A percentile compares a stretch with the other conserved stretches of the same genome.
Conservation (phyloP, 108 stramenopile species). For the Conticribra weissflogii region DNA sequence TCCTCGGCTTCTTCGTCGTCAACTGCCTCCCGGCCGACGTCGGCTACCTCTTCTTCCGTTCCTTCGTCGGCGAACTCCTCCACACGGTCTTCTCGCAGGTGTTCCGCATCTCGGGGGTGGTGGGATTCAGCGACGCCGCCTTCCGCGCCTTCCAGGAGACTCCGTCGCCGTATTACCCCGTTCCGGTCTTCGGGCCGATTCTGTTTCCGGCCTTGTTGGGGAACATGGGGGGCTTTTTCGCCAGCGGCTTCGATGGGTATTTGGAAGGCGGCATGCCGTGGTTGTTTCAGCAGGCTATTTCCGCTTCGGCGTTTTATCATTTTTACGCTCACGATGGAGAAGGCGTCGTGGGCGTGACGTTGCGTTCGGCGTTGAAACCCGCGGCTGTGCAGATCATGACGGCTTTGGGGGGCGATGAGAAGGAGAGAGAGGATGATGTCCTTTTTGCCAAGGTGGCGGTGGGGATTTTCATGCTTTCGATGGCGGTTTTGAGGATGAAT, state of each 20-base stretch:
- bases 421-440: constrained; percentile 50
- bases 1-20: constrained; percentile 64
- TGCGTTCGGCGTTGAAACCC: constrained; percentile 47
- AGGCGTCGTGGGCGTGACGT: constrained; percentile 57
- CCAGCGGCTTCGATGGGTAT: constrained; percentile 73
- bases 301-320: constrained; percentile 76
- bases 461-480: constrained; percentile 68
- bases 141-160: constrained; percentile 57
- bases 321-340: constrained; percentile 72
- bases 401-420: constrained; percentile 39
- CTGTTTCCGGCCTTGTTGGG: constrained; percentile 73
- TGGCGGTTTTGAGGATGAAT: constrained; percentile 69
- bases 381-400: constrained; percentile 33
- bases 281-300: constrained; percentile 80
- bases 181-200: constrained; percentile 81
- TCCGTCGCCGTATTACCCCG: constrained; percentile 77
- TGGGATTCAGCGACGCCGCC: constrained; percentile 57
- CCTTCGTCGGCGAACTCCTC: constrained; percentile 52
- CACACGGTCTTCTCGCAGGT: constrained; percentile 61
- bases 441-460: constrained; percentile 62
- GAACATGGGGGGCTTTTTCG: constrained; percentile 81
- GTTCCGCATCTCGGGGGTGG: constrained; percentile 69
- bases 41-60: constrained; percentile 61
- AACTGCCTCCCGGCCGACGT: constrained; percentile 72
- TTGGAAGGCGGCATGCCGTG: constrained; percentile 73